Base-by-base conservation (phyloP, 495 filamentous ascomycete species). In the Aspergillus biplanus region DNA sequence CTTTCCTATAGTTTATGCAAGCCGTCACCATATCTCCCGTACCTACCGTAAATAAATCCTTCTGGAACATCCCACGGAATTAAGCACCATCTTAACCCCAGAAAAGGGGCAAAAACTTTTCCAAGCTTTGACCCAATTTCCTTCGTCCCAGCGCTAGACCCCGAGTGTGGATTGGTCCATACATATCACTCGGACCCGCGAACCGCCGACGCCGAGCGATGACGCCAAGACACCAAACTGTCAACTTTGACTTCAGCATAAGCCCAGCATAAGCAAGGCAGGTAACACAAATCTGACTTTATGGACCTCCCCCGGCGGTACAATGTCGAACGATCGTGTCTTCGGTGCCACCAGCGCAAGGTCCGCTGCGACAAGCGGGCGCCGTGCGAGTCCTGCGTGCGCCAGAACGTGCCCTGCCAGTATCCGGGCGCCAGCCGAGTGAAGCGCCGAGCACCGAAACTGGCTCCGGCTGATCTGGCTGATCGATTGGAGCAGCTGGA, bases 291-390 rank as follows among this genome's bases (percentile, higher is more conserved):
- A 8, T 13, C 8, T 1, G 37, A 4, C 11, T n/a, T n/a, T 0
- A 58, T 58, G 55, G 55, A 58, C 31, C 35, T 21, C 7, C 16
- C n/a, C 1, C 35, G 55, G 5, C 55, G 55, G 35, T 58, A 58
- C 35, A 58, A 58, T 21, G 55, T 58, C 11, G 55, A 58, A 47
- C 71, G 75, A 13, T 77, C 75, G 18, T 78, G 75, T 62, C 52
- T 78, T 35, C 68, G 70, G 35, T 78, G 75, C 60, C 73, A 76
- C 60, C 70, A 71, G 58, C 70, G 75, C 48, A 78, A 78, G 52
- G 67, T 79, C 61, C 66, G 69, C 16, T 79, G 77, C 58, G 73
- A 78, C 65, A 77, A 69, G 47, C 49, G 46, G 13, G 37, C 56
- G 6, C 75, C 75, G 21, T 79, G 75, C 54, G 64, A 37, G 35